These are phyloP conservation scores for Trametes gibbosa DNA, from an alignment of 768 basidiomycete genomes.

Conservation along the genomic window DNA sequence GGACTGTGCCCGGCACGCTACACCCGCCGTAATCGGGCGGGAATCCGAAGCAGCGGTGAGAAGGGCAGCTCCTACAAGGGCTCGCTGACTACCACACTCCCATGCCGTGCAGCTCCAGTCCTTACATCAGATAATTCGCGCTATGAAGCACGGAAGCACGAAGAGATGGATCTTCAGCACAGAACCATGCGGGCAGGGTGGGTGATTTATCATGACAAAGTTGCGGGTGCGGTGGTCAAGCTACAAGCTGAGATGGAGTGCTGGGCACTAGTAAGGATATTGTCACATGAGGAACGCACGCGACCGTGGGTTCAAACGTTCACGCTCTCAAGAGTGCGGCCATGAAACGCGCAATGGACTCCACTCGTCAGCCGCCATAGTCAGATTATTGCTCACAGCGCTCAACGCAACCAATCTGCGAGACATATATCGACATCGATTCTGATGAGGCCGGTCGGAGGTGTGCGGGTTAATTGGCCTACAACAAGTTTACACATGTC, in stretches of 20 bases:
- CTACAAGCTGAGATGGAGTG: neutral
- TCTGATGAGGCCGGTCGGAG: too few species aligned
- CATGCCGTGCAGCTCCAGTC: neutral
- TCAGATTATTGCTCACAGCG: too few species aligned
- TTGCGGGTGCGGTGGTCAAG: neutral
- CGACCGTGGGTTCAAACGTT: too few species aligned
- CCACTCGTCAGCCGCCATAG: too few species aligned
- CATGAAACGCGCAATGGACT: too few species aligned
- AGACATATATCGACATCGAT: too few species aligned
- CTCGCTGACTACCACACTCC: neutral
- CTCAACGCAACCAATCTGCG: too few species aligned
- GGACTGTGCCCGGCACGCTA: neutral
- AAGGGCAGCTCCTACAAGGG: neutral
- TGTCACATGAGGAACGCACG: neutral
- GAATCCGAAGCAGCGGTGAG: neutral
- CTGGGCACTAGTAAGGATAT: neutral
- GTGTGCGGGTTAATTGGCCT: too few species aligned
- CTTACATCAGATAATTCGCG: neutral
- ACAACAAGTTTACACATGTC: too few species aligned
- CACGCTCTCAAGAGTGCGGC: too few species aligned
- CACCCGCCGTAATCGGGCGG: neutral
- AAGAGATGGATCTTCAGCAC: neutral
- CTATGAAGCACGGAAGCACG: neutral
- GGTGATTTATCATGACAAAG: neutral
- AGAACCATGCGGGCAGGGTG: neutral